Evolutionary conservation across 2,329 filamentous ascomycete species (phyloP).

Genomic region (Exophiala sideris): DNA sequence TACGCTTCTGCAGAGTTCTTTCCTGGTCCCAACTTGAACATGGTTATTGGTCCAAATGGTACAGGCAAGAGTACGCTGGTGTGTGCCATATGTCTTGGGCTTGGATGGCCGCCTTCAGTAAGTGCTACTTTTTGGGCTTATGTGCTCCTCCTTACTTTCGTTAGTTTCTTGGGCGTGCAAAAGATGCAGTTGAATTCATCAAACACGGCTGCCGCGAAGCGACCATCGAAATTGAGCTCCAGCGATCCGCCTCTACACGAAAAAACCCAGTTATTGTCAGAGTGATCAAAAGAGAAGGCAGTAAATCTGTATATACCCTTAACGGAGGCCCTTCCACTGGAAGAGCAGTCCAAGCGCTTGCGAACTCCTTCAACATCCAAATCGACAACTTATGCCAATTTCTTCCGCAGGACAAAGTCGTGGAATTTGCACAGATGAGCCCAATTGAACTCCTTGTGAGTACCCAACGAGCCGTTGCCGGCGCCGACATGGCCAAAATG

Average conservation of each 20-base stretch:
- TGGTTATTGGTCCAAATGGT: constrained; percentile 98
- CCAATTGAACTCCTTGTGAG: constrained; percentile 78
- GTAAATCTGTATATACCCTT: constrained; percentile 73
- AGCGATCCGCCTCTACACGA: constrained; percentile 44
- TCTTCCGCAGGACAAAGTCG: constrained; percentile 89
- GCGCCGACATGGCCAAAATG: constrained; percentile 73
- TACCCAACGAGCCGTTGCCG: constrained; percentile 84
- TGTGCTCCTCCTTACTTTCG: constrained; percentile 3
- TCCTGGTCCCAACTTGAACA: constrained; percentile 89
- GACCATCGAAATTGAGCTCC: constrained; percentile 85
- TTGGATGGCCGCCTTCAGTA: constrained; percentile 73
- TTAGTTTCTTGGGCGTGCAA: constrained; percentile 77
- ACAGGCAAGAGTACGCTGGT: constrained; percentile 97
- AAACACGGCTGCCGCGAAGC: constrained; percentile 80
- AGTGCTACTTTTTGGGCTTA: constrained; percentile 17
- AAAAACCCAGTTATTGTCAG: constrained; percentile 72
- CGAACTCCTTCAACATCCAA: constrained; percentile 76
- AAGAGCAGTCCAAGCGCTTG: constrained; percentile 65
- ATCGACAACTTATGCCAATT: constrained; percentile 98
- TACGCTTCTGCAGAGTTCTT: constrained; percentile 90
- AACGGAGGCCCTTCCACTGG: constrained; percentile 62
- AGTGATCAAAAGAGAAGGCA: constrained; percentile 76
- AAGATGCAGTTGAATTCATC: constrained; percentile 82
- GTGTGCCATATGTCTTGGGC: constrained; percentile 89
- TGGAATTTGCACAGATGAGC: constrained; percentile 82